Evolutionary conservation across 345 rosid genomes (phyloP).

Genomic region (Acer negundo): DNA sequence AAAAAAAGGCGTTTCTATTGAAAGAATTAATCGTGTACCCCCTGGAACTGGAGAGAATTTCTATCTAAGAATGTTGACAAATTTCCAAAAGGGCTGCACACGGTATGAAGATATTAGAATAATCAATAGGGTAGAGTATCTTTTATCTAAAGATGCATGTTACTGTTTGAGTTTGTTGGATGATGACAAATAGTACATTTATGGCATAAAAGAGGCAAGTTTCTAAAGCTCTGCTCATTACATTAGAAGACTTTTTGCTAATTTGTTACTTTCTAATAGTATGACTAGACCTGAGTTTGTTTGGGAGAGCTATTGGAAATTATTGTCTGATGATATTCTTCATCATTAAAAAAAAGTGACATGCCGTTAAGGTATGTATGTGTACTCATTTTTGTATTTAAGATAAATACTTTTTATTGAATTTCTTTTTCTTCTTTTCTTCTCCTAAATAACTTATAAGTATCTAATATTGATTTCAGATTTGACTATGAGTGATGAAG

Average conservation of each 20-base stretch:
- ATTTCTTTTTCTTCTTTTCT: too few relatives aligned
- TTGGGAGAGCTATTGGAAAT: not conserved
- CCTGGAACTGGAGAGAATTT: not conserved
- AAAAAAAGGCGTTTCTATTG: not conserved
- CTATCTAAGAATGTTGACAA: constrained; percentile 10
- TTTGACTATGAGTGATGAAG: not conserved
- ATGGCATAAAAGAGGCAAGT: not conserved
- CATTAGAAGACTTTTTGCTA: not conserved
- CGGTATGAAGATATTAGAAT: constrained; percentile 11
- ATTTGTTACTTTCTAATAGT: not conserved
- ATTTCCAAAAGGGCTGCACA: not conserved
- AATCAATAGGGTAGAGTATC: not conserved
- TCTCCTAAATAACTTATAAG: too few relatives aligned
- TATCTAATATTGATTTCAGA: too few relatives aligned
- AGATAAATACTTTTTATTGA: too few relatives aligned
- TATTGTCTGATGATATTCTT: too few relatives aligned
- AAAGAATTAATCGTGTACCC: constrained; percentile 5
- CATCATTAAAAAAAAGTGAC: too few relatives aligned
- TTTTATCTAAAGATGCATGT: constrained; percentile 14
- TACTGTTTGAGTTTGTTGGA: constrained; percentile 9
- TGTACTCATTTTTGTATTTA: too few relatives aligned
- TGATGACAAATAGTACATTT: constrained; percentile 21
- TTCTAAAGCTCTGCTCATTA: not conserved
- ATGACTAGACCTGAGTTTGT: not conserved
- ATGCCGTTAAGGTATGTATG: too few relatives aligned